Evolutionary conservation across 2,329 filamentous ascomycete genomes (phyloP).

Genomic region (Scedosporium aurantiacum): DNA sequence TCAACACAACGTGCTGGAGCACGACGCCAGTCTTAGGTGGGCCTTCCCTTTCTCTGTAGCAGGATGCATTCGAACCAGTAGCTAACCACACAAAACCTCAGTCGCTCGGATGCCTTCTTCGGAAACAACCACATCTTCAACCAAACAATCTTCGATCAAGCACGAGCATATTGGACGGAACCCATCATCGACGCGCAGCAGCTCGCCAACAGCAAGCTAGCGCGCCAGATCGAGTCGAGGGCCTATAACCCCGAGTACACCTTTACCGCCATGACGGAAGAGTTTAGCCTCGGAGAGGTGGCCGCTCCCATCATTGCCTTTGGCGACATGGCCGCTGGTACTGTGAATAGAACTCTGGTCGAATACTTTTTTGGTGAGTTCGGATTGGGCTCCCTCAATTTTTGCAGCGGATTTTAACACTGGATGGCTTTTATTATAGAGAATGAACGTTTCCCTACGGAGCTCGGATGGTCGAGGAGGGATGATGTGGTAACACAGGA

Average conservation of each 20-base stretch:
- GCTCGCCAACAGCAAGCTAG: slow-evolving; percentile 33
- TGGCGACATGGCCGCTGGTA: slow-evolving; percentile 28
- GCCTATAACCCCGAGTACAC: slow-evolving; percentile 36
- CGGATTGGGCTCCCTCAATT: background rate
- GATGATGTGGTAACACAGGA: background rate
- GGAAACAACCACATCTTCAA: slow-evolving; percentile 43
- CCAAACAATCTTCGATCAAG: slow-evolving; percentile 35
- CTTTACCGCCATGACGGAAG: slow-evolving; percentile 28
- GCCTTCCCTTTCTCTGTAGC: background rate
- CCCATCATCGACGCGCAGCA: slow-evolving; percentile 26
- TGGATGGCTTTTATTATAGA: background rate
- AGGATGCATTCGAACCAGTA: background rate
- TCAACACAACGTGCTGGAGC: slow-evolving; percentile 35
- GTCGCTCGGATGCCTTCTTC: slow-evolving; percentile 36
- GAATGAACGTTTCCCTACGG: slow-evolving; percentile 8
- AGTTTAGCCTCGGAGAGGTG: slow-evolving; percentile 39
- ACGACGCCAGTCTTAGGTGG: slow-evolving; percentile 34
- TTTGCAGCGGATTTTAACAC: background rate
- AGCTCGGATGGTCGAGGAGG: slow-evolving; percentile 6
- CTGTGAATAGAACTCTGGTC: slow-evolving; percentile 26
- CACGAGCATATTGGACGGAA: slow-evolving; percentile 32
- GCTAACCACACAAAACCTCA: slow-evolving; percentile 10
- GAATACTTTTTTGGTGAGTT: slow-evolving; percentile 34
- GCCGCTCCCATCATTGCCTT: slow-evolving; percentile 38
- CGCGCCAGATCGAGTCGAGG: slow-evolving; percentile 30